Evolutionary conservation across 2,329 filamentous ascomycete species (phyloP), one percentile per base, ranked within the genome.

Genomic region (Epicoccum nigrum): DNA sequence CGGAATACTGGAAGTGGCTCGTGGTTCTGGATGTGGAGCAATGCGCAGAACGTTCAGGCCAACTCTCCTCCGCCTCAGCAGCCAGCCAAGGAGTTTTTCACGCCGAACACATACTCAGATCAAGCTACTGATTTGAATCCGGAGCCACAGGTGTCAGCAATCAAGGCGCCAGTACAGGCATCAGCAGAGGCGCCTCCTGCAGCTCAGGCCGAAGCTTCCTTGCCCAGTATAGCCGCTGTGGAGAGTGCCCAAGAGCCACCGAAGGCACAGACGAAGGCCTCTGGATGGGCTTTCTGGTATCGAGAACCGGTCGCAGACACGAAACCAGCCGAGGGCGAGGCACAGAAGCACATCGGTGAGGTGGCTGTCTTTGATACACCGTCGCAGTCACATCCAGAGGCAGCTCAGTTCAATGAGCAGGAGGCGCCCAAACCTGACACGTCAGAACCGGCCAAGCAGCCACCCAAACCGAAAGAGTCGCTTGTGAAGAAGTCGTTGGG

Each of bases 271-370:
- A 64, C 72, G 64, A 80, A 59, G 62, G 75, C 56, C 70, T 88
- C 88, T 0, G 89, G 86, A 0, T 93, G 89, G 89, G 89, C 87
- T 0, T 92, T 93, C 59, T 93, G 89, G 89, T 90, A 86, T 12
- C 83, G 81, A 37, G 85, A 87, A 3, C 58, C 75, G 65, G 28
- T 82, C 79, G 62, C 65, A 70, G 58, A 84, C 77, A 19, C 77
- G 81, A 63, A 42, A 77, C 83, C 55, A 77, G 83, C 27, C 76
- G 86, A 69, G 70, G 80, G 39, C 81, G 85, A 34, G 77, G 87
- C 73, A 72, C 80, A 59, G 77, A 84, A 82, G 50, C 77, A 81
- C 44, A 75, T 83, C 12, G 75, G 76, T 5, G 77, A 81, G 54
- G 65, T 81, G 4, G 78, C 79, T 15, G 79, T 81, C 6, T 77